Conservation (phyloP, 345 rosid species). For the Aegle marmelos region DNA sequence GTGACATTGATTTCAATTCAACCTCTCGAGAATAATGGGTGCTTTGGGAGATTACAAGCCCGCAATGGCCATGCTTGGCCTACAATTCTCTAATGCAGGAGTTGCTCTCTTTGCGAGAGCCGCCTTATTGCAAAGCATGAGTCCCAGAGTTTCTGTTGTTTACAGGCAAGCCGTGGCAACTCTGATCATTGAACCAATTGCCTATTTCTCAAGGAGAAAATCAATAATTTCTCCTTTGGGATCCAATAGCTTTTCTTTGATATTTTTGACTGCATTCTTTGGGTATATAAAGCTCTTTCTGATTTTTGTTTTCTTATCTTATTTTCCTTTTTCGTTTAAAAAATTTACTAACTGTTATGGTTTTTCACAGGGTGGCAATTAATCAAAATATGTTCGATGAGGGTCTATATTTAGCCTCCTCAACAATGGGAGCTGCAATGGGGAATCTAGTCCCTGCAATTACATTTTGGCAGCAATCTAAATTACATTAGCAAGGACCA, state of each 20-base stretch:
- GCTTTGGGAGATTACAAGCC: constrained; percentile 27
- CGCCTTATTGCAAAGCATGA: constrained; percentile 39
- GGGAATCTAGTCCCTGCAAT: constrained; percentile 37
- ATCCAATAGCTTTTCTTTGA: constrained; percentile 32
- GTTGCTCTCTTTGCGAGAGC: constrained; percentile 31
- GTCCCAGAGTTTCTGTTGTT: constrained; percentile 35
- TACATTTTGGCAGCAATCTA: constrained; percentile 35
- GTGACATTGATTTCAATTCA: background rate
- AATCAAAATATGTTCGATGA: constrained; percentile 37
- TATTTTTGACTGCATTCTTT: constrained; percentile 35
- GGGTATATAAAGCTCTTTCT: constrained; percentile 18
- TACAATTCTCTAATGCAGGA: constrained; percentile 32
- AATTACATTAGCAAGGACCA: background rate
- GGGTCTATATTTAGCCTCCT: constrained; percentile 40
- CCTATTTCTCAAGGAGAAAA: constrained; percentile 29
- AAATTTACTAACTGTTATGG: background rate
- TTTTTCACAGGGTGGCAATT: constrained; percentile 25
- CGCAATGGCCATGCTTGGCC: constrained; percentile 28
- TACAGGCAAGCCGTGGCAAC: constrained; percentile 43
- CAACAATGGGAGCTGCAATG: constrained; percentile 38
- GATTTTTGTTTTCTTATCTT: background rate
- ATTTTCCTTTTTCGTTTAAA: background rate
- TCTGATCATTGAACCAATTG: constrained; percentile 30
- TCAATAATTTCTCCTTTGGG: constrained; percentile 22
- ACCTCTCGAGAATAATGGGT: constrained; percentile 4